Evolutionary conservation across 2,329 filamentous ascomycete genomes (phyloP).

Genomic region (Beauveria medogensis): DNA sequence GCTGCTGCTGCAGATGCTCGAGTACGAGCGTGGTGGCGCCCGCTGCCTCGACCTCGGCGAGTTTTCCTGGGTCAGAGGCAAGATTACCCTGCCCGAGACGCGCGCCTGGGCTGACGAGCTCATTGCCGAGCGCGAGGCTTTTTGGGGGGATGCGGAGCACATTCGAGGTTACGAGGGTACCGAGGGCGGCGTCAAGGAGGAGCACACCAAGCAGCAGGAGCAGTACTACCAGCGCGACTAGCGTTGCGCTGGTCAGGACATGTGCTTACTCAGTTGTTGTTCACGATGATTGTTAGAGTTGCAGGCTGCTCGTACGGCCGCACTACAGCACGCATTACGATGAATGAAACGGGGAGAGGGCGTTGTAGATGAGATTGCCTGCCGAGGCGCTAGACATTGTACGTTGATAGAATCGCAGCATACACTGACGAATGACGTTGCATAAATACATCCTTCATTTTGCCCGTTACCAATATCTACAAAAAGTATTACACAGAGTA

Average conservation of each 20-base stretch:
- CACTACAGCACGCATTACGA: too few species aligned
- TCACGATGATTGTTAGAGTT: too few species aligned
- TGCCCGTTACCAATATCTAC: too few species aligned
- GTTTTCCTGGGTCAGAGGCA: slow-evolving; percentile 70
- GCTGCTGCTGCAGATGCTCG: slow-evolving; percentile 86
- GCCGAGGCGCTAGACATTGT: too few species aligned
- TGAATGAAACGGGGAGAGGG: too few species aligned
- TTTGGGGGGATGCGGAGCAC: slow-evolving; percentile 54
- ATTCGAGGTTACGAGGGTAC: slow-evolving; percentile 38
- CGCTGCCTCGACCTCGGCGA: slow-evolving; percentile 70
- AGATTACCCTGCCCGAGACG: slow-evolving; percentile 69
- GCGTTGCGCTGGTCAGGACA: background rate
- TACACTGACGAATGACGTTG: too few species aligned
- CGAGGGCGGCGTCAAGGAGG: slow-evolving; percentile 27
- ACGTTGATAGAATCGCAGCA: too few species aligned
- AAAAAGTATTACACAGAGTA: too few species aligned
- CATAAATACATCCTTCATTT: too few species aligned
- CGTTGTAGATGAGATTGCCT: too few species aligned
- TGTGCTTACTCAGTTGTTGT: too few species aligned
- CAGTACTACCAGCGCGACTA: slow-evolving; percentile 36
- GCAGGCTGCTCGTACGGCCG: too few species aligned
- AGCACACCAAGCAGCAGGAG: slow-evolving; percentile 35
- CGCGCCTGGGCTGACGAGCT: slow-evolving; percentile 71
- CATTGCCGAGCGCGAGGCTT: slow-evolving; percentile 63
- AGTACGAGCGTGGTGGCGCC: slow-evolving; percentile 73